These are phyloP conservation scores for Pythium plurisporium DNA, from an alignment of 352 stramenopile genomes.

Conservation along the genomic window DNA sequence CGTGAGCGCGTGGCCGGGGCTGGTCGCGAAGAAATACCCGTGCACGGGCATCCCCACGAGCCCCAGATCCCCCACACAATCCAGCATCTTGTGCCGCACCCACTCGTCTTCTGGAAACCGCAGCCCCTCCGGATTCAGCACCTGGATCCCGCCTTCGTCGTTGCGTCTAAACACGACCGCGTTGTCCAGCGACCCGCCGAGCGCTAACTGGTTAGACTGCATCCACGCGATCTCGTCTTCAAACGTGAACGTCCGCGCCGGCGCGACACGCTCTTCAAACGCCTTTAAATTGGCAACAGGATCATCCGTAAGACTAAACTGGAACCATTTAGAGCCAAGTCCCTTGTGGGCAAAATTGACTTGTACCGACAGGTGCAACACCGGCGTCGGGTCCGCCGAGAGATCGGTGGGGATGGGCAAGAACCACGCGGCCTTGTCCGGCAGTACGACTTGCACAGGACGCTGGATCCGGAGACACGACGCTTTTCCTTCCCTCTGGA, in stretches of 20 bases:
- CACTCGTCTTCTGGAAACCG: slow-evolving; percentile 57
- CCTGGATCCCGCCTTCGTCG: neutral
- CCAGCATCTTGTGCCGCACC: slow-evolving; percentile 67
- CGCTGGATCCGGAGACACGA: slow-evolving; percentile 34
- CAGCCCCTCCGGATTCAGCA: slow-evolving; percentile 49
- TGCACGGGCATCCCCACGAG: slow-evolving; percentile 52
- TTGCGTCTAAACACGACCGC: slow-evolving; percentile 50
- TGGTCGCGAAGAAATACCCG: slow-evolving; percentile 64
- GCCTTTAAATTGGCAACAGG: slow-evolving; percentile 19
- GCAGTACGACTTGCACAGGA: slow-evolving; percentile 53
- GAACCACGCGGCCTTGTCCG: slow-evolving; percentile 67
- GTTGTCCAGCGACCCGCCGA: slow-evolving; percentile 58
- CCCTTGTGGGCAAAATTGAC: slow-evolving; percentile 68
- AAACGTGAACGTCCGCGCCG: slow-evolving; percentile 69
- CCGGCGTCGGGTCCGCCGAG: slow-evolving; percentile 22
- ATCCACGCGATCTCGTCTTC: slow-evolving; percentile 65
- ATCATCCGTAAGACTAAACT: slow-evolving; percentile 35
- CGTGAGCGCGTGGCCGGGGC: slow-evolving; percentile 59
- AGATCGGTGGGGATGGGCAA: slow-evolving; percentile 35
- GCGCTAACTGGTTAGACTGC: slow-evolving; percentile 43
- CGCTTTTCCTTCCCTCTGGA: slow-evolving; percentile 10
- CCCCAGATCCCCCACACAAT: slow-evolving; percentile 62
- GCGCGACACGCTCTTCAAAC: slow-evolving; percentile 39
- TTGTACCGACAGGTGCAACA: slow-evolving; percentile 52
- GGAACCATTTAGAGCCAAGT: slow-evolving; percentile 38